Conservation (phyloP, 495 filamentous ascomycete species). For the Corynascus novoguineensis region DNA sequence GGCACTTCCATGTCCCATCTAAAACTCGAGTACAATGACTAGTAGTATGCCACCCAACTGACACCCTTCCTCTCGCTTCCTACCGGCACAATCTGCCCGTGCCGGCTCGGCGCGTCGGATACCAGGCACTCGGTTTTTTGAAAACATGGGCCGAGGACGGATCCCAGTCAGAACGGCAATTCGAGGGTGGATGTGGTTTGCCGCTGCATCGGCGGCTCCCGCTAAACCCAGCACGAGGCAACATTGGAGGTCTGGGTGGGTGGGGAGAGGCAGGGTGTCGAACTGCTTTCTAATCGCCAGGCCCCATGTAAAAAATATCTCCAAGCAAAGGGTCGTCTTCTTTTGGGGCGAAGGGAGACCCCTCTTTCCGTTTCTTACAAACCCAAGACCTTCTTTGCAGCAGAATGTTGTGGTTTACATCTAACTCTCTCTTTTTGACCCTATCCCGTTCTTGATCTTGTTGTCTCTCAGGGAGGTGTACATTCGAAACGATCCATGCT, state of each 20-base stretch:
- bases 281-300: background rate
- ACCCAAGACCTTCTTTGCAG: background rate
- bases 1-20: no score
- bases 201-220: conserved; percentile 10
- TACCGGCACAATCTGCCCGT: no score
- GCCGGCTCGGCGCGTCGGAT: no score
- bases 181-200: background rate
- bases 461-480: background rate
- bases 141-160: conserved; percentile 5
- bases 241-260: background rate
- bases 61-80: no score
- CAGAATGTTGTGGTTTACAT: background rate
- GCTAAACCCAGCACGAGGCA: conserved; percentile 7
- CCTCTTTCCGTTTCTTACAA: no score
- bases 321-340: background rate
- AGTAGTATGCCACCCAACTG: no score
- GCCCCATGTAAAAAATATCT: background rate
- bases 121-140: background rate
- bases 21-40: no score
- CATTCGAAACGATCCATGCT: background rate
- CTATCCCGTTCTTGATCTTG: background rate
- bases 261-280: conserved; percentile 9
- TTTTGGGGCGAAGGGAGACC: background rate
- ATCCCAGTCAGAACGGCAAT: background rate
- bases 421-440: background rate